Evolutionary conservation across 2,329 filamentous ascomycete species (phyloP).

Genomic region (Gremmenia infestans): DNA sequence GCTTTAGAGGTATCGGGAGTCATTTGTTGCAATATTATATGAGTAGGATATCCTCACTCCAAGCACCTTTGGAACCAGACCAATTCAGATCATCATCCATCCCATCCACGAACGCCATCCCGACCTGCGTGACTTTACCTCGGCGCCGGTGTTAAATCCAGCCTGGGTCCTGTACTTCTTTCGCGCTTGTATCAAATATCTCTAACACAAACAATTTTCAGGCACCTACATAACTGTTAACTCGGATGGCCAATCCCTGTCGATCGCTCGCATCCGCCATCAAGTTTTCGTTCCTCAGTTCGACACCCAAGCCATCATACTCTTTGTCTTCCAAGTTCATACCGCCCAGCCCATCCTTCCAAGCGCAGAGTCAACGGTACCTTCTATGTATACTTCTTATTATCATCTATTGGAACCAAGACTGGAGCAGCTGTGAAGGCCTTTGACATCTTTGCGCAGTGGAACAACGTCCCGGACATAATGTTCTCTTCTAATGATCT

Average conservation of each 20-base stretch:
- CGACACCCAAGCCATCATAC: conserved; percentile 8
- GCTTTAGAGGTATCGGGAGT: not conserved
- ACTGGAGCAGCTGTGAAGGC: no score
- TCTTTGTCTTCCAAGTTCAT: conserved; percentile 6
- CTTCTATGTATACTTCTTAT: not conserved
- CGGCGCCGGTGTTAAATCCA: conserved; percentile 10
- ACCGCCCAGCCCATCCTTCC: conserved; percentile 8
- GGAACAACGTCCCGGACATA: no score
- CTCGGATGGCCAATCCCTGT: conserved; percentile 12
- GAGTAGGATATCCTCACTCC: not conserved
- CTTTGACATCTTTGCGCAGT: no score
- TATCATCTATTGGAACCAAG: no score
- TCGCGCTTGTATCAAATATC: not conserved
- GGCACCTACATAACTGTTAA: conserved; percentile 12
- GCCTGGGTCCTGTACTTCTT: conserved; percentile 2
- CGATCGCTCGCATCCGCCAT: conserved; percentile 7
- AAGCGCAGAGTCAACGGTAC: conserved; percentile 4
- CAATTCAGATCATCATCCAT: conserved; percentile 11
- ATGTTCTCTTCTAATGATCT: no score
- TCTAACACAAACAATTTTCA: conserved; percentile 15
- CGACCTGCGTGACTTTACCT: conserved; percentile 7
- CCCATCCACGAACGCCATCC: conserved; percentile 3
- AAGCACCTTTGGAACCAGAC: not conserved
- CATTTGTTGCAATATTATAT: not conserved
- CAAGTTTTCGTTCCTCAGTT: conserved; percentile 11